phyloP scores from a whole-genome alignment of 345 rosid species.

The Atalantia buxifolia region DNA sequence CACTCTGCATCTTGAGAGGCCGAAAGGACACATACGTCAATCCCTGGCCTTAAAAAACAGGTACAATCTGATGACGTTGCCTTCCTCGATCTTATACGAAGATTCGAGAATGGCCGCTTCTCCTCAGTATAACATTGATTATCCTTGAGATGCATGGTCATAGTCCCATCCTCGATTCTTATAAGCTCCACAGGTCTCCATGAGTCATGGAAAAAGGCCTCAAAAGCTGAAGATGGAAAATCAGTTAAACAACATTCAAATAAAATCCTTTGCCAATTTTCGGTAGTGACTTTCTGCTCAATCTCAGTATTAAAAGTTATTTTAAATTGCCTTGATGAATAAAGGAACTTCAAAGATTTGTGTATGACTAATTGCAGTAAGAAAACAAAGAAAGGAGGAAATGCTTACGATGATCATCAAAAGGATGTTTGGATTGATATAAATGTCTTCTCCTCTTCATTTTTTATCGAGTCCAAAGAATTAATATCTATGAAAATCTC shows the following conservation, averaged over 20 bases:
- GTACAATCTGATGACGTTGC: conserved; percentile 63
- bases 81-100: conserved; percentile 69
- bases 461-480: background rate
- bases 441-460: conserved; percentile 46
- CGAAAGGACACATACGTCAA: conserved; percentile 70
- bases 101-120: conserved; percentile 45
- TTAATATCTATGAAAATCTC: background rate
- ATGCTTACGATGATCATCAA: conserved; percentile 51
- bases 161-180: conserved; percentile 47
- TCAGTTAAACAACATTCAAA: background rate
- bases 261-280: background rate
- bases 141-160: conserved; percentile 43
- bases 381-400: background rate
- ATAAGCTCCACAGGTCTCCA: conserved; percentile 61
- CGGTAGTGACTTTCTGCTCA: background rate
- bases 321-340: background rate
- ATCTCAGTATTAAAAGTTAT: background rate
- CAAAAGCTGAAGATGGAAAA: conserved; percentile 59
- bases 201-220: conserved; percentile 50
- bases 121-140: conserved; percentile 23
- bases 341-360: too few relatives aligned
- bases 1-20: conserved; percentile 9
- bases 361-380: background rate
- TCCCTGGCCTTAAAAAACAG: conserved; percentile 68
- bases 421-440: conserved; percentile 53